These are phyloP conservation scores for Angophora floribunda DNA, from an alignment of 345 rosid species.

Conservation along the genomic window DNA sequence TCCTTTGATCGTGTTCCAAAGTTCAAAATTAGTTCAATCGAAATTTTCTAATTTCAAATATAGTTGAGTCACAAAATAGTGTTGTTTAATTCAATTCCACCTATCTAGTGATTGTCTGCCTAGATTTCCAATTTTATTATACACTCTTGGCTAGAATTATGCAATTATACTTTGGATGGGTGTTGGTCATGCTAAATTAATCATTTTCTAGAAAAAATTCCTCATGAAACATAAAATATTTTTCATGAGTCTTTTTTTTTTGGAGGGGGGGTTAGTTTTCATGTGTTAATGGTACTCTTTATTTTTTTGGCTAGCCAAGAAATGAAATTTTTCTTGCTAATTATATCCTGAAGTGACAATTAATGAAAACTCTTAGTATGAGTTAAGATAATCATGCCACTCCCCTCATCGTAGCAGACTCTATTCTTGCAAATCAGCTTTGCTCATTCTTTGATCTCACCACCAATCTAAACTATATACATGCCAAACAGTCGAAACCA, in stretches of 20 bases:
- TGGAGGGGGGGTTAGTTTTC: neutral
- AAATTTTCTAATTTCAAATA: neutral
- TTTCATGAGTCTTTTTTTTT: neutral
- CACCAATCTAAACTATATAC: neutral
- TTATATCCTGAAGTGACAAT: neutral
- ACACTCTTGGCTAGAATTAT: neutral
- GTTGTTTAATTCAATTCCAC: neutral
- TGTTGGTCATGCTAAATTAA: neutral
- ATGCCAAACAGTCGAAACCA: fast-evolving
- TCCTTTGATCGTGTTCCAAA: neutral
- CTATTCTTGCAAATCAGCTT: neutral
- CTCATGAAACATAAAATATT: neutral
- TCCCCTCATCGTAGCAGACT: neutral
- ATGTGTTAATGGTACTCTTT: neutral
- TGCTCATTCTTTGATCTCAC: neutral
- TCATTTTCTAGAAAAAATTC: neutral
- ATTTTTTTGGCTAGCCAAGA: neutral
- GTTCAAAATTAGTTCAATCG: fast-evolving
- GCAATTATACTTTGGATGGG: neutral
- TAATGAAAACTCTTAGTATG: neutral
- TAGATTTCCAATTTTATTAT: neutral
- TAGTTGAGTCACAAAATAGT: fast-evolving
- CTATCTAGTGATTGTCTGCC: neutral
- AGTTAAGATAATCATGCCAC: neutral
- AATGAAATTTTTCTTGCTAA: neutral